Base-by-base conservation (phyloP, 2,329 filamentous ascomycete genomes). In the Microcyclosporella mali region DNA sequence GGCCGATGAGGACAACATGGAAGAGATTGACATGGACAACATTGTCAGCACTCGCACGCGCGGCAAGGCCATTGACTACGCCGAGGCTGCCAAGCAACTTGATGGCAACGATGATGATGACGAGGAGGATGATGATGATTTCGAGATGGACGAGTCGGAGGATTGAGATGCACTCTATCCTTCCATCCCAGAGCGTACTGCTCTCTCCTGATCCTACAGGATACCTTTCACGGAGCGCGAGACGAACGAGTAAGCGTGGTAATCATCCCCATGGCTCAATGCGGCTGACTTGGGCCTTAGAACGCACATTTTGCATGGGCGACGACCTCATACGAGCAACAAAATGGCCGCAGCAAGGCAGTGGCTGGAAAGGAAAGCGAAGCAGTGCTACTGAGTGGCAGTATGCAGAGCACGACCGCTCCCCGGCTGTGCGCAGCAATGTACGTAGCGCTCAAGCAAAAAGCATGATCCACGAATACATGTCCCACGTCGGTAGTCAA, bases 21-120 rank as follows among this genome's bases (percentile, higher is more conserved):
- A 94, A 64, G 89, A 90, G 70, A 95, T 98, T 65, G 87, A 94
- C 64, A 73, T 79, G 44, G 78, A 79, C 65, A 97, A 97, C 77
- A 94, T 97, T 66, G 81, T 97, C 62, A 66, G 71, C 46, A 77
- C 75, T 52, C 90, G 92, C 67, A 97, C 90, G 51, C 90, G 90
- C 61, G 89, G 89, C 63, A 86, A 87, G 68, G 77, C 82, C 61
- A 95, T 97, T 65, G 87, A 97, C 75, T 97, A 87, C 70, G 84
- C 85, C 60, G 88, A 94, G 73, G 89, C 89, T 15, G 88, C 87
- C 18, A 76, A 85, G 68, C 81, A 94, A 67, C 78, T 85, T 57
- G 80, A 78, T 35, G 78, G 74, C 51, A 78, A 81, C n/a, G 82
- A 85, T 6, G 85, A 89, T 4, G 85, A 87, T 11, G 82, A 90